Conservation (phyloP, 225 moss, liverwort and hornwort genomes). For the Ulota crispa region DNA sequence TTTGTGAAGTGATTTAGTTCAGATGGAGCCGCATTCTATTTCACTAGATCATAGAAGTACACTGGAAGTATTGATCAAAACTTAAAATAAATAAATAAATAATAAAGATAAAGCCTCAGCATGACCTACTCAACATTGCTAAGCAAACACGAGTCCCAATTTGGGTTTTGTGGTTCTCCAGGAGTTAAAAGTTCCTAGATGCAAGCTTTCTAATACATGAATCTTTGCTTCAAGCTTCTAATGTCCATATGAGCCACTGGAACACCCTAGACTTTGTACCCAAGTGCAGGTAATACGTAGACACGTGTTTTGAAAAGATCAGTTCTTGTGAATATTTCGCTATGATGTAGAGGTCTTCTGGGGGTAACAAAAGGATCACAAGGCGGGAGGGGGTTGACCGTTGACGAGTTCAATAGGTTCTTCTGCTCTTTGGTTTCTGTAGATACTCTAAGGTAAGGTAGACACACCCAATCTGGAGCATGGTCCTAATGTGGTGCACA, state of each 20-base stretch:
- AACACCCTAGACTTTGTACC: not conserved
- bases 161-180: not conserved
- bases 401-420: conserved; percentile 94
- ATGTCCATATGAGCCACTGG: not conserved
- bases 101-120: not conserved
- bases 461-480: too few species aligned
- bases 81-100: too few species aligned
- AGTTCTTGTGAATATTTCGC: conserved; percentile 22
- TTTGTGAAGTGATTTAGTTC: not conserved
- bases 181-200: not conserved
- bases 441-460: conserved; percentile 92
- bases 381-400: conserved; percentile 68
- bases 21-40: not conserved
- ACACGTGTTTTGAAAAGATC: conserved; percentile 97
- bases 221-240: not conserved
- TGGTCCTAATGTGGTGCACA: too few species aligned
- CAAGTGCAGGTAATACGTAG: conserved; percentile 96
- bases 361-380: conserved; percentile 91
- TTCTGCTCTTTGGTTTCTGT: conserved; percentile 97
- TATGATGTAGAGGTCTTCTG: conserved; percentile 20
- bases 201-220: not conserved
- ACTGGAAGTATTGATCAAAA: not conserved
- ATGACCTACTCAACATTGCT: not conserved
- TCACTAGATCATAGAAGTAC: not conserved
- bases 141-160: not conserved